Percentiles rank a stretch among this genome's conserved stretches.
Conservation (phyloP, 108 stramenopile species). For the Asterionellopsis glacialis region DNA sequence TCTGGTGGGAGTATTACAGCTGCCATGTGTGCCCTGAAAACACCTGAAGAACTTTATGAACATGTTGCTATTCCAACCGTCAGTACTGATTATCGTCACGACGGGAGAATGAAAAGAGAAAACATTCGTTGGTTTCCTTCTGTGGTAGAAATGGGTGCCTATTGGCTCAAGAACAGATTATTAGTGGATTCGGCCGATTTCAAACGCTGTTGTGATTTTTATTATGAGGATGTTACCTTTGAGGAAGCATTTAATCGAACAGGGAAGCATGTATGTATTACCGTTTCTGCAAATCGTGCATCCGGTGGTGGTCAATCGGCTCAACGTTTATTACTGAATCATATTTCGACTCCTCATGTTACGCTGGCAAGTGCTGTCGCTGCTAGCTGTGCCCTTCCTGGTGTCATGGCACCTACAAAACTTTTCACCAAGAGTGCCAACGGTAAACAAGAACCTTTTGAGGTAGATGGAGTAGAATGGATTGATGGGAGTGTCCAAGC, state of each 20-base stretch:
- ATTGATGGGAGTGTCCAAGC: constrained; percentile 93
- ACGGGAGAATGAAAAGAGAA: constrained; percentile 73
- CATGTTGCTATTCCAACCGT: constrained; percentile 80
- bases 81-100: constrained; percentile 71
- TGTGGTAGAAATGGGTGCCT: constrained; percentile 63
- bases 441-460: constrained; percentile 82
- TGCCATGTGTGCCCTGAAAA: constrained; percentile 86
- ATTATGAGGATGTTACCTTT: constrained; percentile 83
- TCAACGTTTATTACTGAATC: constrained; percentile 88
- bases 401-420: constrained; percentile 87
- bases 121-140: constrained; percentile 89
- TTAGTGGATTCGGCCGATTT: constrained; percentile 77
- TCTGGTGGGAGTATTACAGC: constrained; percentile 87
- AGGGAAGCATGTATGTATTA: constrained; percentile 90
- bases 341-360: constrained; percentile 91
- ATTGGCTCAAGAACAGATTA: constrained; percentile 73
- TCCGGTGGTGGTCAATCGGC: constrained; percentile 41
- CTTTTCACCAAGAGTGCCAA: constrained; percentile 75
- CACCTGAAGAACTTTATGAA: constrained; percentile 65
- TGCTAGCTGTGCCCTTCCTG: constrained; percentile 88
- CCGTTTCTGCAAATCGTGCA: constrained; percentile 82
- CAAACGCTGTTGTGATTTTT: constrained; percentile 74
- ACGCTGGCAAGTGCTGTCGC: constrained; percentile 84
- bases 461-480: constrained; percentile 94
- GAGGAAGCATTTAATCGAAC: constrained; percentile 90